phyloP scores from a whole-genome alignment of 331 rosid genomes.

The Pyracantha coccinea region DNA sequence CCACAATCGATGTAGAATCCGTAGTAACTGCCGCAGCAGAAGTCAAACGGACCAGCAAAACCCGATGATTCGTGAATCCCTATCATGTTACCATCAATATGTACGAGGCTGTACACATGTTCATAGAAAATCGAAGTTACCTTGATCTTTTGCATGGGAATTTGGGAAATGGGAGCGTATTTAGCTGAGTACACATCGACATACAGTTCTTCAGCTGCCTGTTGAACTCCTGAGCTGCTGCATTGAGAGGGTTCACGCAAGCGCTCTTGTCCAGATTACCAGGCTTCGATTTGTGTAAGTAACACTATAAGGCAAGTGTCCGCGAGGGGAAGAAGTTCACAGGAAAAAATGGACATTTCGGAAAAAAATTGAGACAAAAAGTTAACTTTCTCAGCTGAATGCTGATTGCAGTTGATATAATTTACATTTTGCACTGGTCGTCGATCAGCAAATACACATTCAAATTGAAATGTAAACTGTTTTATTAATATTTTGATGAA shows the following conservation, averaged over 20 bases:
- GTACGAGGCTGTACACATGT: background rate
- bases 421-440: background rate
- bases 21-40: slow-evolving; percentile 79
- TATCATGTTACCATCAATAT: background rate
- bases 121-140: slow-evolving; percentile 5
- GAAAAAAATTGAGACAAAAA: too few species aligned
- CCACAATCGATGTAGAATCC: slow-evolving; percentile 59
- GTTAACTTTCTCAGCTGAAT: background rate
- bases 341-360: background rate
- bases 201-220: slow-evolving; percentile 49
- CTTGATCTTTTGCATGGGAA: slow-evolving; percentile 32
- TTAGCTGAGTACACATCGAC: slow-evolving; percentile 64
- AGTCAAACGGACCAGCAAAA: slow-evolving; percentile 54
- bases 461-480: background rate
- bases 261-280: slow-evolving; percentile 50
- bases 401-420: background rate
- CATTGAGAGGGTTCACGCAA: slow-evolving; percentile 54
- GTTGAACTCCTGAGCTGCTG: slow-evolving; percentile 66
- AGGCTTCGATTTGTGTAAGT: slow-evolving; percentile 36
- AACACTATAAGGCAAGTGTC: slow-evolving; percentile 54
- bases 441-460: background rate
- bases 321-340: slow-evolving; percentile 12
- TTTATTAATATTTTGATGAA: background rate
- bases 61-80: slow-evolving; percentile 24
- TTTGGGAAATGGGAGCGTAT: slow-evolving; percentile 40